Conservation (phyloP, 176 grass and related monocot species). For the Hsuehochloa calcarea region DNA sequence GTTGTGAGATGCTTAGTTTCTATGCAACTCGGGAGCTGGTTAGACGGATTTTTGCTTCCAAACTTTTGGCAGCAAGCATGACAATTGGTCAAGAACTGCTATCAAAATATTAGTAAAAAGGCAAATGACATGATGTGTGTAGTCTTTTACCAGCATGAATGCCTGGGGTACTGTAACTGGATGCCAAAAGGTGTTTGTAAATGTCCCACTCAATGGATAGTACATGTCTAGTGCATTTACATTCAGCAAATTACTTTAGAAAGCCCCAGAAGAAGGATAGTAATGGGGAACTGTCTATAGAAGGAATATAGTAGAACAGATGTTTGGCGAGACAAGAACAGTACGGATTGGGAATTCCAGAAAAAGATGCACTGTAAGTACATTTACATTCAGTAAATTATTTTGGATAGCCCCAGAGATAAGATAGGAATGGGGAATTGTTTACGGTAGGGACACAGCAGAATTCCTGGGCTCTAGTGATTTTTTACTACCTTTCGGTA, state of each 20-base stretch:
- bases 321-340: constrained; percentile 8
- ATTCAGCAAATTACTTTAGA: neutral
- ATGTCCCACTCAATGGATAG: neutral
- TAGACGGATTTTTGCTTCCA: neutral
- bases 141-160: constrained; percentile 17
- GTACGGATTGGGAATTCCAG: neutral
- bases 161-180: neutral
- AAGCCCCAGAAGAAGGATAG: neutral
- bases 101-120: constrained; percentile 10
- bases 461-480: neutral
- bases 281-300: constrained; percentile 14
- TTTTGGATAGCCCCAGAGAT: neutral
- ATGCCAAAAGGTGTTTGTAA: neutral
- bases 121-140: neutral
- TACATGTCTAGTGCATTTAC: neutral
- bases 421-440: constrained; percentile 17
- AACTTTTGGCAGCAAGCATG: constrained; percentile 4
- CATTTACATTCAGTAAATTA: neutral
- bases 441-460: constrained; percentile 7
- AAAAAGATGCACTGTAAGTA: neutral
- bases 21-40: neutral
- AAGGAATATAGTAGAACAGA: neutral
- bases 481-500: no score
- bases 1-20: constrained; percentile 12
- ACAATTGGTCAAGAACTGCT: constrained; percentile 15